Evolutionary conservation across 176 grass and related monocot species (phyloP), one percentile per base, ranked within the genome.

Genomic region (Microstegium vimineum): DNA sequence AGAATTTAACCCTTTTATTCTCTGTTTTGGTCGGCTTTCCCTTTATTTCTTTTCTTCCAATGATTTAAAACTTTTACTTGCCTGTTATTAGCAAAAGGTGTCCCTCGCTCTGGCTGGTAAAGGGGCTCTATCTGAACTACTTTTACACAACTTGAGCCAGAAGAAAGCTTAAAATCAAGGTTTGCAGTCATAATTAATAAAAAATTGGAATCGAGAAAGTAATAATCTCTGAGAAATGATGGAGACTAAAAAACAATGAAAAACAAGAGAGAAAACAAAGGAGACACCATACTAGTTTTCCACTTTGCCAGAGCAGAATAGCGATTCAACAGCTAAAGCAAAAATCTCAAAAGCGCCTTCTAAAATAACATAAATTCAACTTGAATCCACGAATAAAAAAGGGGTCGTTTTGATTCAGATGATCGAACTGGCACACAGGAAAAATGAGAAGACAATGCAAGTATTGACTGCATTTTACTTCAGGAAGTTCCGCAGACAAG

Each of bases 121-220:
- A 97, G 81, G 78, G 87, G 73, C 76, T 60, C 84, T 79, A 89
- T 96, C 89, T 66, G 62, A 90, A 45, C 87, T 70, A 74, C 32
- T 87, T 97, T 91, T 63, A 86, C 82, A 88, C 54, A 78, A 30
- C 84, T 89, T 89, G 70, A 87, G 75, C 7, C 38, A 66, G 64
- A 89, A 89, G 84, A 84, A 87, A 89, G 25, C 76, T 77, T 77
- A 80, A 27, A 69, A 47, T 62, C 73, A 83, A 62, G 90, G 74
- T 88, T 63, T 63, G n/a, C 60, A 32, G 40, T 61, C 31, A 49
- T 45, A 81, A 77, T 31, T 76, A 72, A 73, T 62, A 20, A 81
- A 77, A 23, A 28, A 83, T 16, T 27, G 36, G n/a, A 66, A 68
- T 43, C 42, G 69, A 76, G 72, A 85, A 78, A 78, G 49, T 45